These are phyloP conservation scores for Magnolia changhungtana DNA, from an alignment of 164 flowering plant genomes.

Conservation along the genomic window DNA sequence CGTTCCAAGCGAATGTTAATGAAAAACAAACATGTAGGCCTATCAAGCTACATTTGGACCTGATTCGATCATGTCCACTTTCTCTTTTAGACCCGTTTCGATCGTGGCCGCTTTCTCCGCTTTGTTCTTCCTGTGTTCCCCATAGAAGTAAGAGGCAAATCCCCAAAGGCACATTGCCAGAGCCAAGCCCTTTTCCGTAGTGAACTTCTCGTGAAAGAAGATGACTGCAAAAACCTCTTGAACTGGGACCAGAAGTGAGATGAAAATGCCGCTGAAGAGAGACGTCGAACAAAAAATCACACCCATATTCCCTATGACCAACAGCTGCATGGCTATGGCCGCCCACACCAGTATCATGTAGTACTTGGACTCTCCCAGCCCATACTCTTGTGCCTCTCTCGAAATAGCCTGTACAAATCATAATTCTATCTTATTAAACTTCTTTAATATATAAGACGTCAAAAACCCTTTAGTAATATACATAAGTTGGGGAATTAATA, in stretches of 20 bases:
- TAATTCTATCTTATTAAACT: not conserved
- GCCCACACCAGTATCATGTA: slow-evolving; percentile 10
- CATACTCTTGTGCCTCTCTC: slow-evolving; percentile 22
- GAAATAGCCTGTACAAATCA: slow-evolving; percentile 16
- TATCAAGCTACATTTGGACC: not conserved
- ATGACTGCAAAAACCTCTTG: slow-evolving; percentile 17
- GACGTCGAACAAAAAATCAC: slow-evolving; percentile 19
- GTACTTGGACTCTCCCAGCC: slow-evolving; percentile 17
- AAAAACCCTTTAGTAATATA: too few species aligned
- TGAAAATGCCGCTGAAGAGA: slow-evolving; percentile 12
- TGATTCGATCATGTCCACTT: not conserved
- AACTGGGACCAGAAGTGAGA: slow-evolving; percentile 15
- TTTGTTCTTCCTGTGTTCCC: slow-evolving; percentile 5
- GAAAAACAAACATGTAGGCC: not conserved
- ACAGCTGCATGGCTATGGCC: slow-evolving; percentile 12
- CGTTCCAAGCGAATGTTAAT: not conserved
- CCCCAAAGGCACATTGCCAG: slow-evolving; percentile 22
- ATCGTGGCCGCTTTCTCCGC: not conserved
- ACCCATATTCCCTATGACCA: slow-evolving; percentile 11
- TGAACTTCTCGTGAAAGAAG: slow-evolving; percentile 25
- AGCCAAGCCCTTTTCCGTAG: slow-evolving; percentile 24
- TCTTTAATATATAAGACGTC: not conserved
- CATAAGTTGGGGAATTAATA: too few species aligned
- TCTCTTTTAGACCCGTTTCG: not conserved
- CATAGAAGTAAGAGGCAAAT: slow-evolving; percentile 21